A percentile compares a stretch with the other conserved stretches of the same genome.
Conservation (phyloP, 331 rosid species). For the Saraca asoca region DNA sequence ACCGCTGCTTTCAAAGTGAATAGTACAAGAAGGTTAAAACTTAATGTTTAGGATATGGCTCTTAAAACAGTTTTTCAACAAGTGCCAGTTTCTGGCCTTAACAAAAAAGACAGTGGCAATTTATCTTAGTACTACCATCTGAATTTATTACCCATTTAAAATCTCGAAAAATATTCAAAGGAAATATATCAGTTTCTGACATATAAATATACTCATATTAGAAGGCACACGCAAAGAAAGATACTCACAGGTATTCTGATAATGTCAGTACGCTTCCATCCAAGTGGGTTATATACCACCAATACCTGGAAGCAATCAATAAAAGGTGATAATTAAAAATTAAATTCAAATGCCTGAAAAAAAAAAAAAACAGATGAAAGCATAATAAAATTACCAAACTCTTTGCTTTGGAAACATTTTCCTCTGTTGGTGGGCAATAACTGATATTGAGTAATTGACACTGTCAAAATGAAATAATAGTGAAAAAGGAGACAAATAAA, state of each 20-base stretch:
- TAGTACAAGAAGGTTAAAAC: not conserved
- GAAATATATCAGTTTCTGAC: not conserved
- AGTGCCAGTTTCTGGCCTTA: no score
- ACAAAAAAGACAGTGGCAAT: no score
- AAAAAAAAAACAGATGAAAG: no score
- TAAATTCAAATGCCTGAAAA: not conserved
- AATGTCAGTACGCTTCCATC: slow-evolving; percentile 83
- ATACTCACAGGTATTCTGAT: slow-evolving; percentile 77
- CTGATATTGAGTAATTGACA: slow-evolving; percentile 89
- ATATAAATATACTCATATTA: not conserved
- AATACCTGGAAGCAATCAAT: slow-evolving; percentile 57
- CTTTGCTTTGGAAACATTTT: slow-evolving; percentile 52
- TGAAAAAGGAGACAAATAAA: no score
- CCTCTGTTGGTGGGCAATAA: slow-evolving; percentile 85
- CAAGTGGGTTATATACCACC: slow-evolving; percentile 85
- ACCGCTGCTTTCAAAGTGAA: not conserved
- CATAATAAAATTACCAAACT: slow-evolving; percentile 65
- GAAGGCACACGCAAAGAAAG: not conserved
- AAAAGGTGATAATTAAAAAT: not conserved
- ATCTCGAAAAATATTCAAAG: not conserved
- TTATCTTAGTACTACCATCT: no score
- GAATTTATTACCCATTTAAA: no score
- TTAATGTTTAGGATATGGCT: no score
- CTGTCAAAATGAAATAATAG: no score
- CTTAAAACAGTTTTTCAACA: no score